phyloP scores from a whole-genome alignment of 2,329 filamentous ascomycete species.

The Penicillium psychrosexuale region DNA sequence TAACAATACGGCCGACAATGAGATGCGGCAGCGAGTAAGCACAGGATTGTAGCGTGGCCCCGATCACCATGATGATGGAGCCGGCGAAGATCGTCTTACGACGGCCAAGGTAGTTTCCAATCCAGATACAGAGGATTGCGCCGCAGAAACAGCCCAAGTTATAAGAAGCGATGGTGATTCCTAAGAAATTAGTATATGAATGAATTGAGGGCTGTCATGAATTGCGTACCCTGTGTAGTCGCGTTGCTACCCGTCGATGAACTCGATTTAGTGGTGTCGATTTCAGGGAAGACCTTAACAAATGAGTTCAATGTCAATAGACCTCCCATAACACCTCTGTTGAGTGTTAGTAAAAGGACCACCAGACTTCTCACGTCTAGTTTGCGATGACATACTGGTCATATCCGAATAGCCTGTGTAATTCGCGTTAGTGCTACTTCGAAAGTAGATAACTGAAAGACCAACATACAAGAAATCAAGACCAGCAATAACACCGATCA shows the following conservation, averaged over 20 bases:
- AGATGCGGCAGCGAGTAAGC: slow-evolving; percentile 50
- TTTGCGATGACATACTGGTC: slow-evolving; percentile 53
- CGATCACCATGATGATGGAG: slow-evolving; percentile 50
- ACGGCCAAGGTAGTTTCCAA: slow-evolving; percentile 52
- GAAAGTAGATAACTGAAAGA: not conserved
- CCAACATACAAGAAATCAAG: slow-evolving; percentile 61
- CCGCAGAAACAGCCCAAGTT: slow-evolving; percentile 53
- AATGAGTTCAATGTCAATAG: slow-evolving; percentile 68
- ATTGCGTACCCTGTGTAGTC: slow-evolving; percentile 36
- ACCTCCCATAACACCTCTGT: slow-evolving; percentile 66
- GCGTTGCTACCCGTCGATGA: slow-evolving; percentile 42
- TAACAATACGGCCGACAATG: slow-evolving; percentile 52
- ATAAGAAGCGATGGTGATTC: slow-evolving; percentile 44
- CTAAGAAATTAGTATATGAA: slow-evolving; percentile 19
- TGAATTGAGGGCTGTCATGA: not conserved
- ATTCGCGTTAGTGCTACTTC: not conserved
- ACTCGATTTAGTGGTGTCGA: slow-evolving; percentile 45
- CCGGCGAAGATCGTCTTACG: slow-evolving; percentile 51
- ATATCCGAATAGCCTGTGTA: slow-evolving; percentile 53
- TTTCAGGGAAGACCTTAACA: slow-evolving; percentile 52
- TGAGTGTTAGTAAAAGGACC: slow-evolving; percentile 2
- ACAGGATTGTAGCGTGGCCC: slow-evolving; percentile 48
- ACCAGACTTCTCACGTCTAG: not conserved
- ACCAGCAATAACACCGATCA: slow-evolving; percentile 68
- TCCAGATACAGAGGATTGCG: slow-evolving; percentile 50